A percentile compares a stretch with the other conserved stretches of the same genome.
Conservation (phyloP, 139 green algal species). For the Tetraselmis chui region DNA sequence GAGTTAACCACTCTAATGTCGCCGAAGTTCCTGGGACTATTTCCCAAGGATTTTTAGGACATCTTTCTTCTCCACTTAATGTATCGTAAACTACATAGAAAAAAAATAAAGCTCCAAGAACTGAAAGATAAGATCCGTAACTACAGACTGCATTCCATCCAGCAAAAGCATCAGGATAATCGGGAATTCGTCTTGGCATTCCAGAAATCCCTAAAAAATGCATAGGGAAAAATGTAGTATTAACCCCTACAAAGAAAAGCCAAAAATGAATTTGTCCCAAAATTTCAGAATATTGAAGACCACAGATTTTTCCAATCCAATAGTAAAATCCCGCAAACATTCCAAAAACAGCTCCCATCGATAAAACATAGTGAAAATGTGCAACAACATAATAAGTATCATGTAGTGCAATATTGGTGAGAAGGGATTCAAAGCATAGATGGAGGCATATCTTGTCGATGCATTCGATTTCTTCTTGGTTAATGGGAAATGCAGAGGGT, state of each 20-base stretch:
- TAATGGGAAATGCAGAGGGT: too few relatives aligned
- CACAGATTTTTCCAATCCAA: conserved; percentile 62
- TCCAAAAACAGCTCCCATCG: conserved; percentile 62
- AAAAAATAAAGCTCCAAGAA: conserved; percentile 53
- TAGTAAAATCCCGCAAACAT: conserved; percentile 67
- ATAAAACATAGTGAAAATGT: conserved; percentile 70
- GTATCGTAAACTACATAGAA: conserved; percentile 58
- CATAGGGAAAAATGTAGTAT: conserved; percentile 69
- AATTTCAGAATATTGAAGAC: conserved; percentile 52
- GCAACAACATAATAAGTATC: conserved; percentile 53
- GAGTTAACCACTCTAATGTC: not conserved
- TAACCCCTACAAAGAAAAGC: conserved; percentile 64
- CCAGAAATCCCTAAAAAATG: conserved; percentile 61
- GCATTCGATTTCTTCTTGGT: too few relatives aligned
- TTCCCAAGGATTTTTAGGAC: not conserved
- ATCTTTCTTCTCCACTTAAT: conserved; percentile 29
- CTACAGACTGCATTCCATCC: conserved; percentile 55
- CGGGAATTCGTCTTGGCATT: conserved; percentile 63
- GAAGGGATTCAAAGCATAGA: too few relatives aligned
- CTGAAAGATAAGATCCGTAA: conserved; percentile 65
- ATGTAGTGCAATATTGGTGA: too few relatives aligned
- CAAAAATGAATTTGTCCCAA: conserved; percentile 64
- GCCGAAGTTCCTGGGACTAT: not conserved
- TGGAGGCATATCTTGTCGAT: too few relatives aligned
- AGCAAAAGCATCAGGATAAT: conserved; percentile 62